phyloP scores from a whole-genome alignment of 1,284 basidiomycete species.

The Rhodotorula sp. region DNA sequence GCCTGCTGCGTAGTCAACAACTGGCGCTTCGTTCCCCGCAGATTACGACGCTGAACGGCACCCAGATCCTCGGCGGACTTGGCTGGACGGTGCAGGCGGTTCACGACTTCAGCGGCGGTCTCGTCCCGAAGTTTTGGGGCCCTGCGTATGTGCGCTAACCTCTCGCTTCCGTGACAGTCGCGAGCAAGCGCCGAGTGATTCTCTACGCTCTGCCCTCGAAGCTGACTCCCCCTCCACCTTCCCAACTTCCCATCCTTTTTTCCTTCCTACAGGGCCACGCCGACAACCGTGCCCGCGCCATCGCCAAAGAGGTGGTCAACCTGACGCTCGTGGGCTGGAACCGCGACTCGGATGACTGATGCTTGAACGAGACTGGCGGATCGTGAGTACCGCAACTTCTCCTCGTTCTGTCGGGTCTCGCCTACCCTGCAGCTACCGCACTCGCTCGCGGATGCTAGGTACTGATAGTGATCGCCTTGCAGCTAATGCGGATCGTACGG shows the following conservation, averaged over 20 bases:
- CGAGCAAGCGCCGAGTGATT: no score
- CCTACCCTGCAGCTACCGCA: no score
- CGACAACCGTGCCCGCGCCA: slow-evolving; percentile 53
- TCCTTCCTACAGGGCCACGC: slow-evolving; percentile 58
- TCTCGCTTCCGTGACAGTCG: no score
- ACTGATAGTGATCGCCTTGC: no score
- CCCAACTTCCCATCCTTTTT: neutral
- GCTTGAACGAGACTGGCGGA: neutral
- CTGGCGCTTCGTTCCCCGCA: slow-evolving; percentile 49
- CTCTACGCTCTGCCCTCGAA: no score
- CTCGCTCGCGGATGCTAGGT: no score
- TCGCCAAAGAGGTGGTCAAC: slow-evolving; percentile 34
- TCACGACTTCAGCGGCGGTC: slow-evolving; percentile 54
- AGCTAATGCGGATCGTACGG: neutral
- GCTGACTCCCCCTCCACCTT: neutral
- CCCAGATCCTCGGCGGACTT: slow-evolving; percentile 69
- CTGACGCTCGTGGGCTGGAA: slow-evolving; percentile 11
- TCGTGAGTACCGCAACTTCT: no score
- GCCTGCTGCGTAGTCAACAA: no score
- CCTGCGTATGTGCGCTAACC: neutral
- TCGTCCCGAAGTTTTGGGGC: slow-evolving; percentile 21
- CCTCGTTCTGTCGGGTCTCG: no score
- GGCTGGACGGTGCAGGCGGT: slow-evolving; percentile 81
- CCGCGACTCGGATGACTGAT: slow-evolving; percentile 59
- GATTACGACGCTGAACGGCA: slow-evolving; percentile 72